Evolutionary conservation across 225 moss, liverwort and hornwort species (phyloP), one percentile per base, ranked within the genome.

Genomic region (Pseudoscleropodium purum): DNA sequence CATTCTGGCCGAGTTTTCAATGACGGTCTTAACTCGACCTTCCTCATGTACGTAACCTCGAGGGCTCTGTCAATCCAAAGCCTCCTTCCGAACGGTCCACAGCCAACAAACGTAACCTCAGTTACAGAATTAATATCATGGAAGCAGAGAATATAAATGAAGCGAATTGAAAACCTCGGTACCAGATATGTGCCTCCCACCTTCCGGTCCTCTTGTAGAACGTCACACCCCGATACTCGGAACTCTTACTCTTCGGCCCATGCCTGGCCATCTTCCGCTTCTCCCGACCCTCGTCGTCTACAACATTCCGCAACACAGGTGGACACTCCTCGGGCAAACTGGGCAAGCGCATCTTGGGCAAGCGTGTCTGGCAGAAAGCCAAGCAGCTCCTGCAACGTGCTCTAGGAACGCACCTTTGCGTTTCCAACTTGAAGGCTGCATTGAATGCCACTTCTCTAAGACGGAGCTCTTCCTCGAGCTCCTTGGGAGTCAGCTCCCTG

Each of bases 101-200:
- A 52, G 51, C 12, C 9, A 77, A 36, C 14, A 52, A 75, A 51
- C 20, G 14, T 54, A 59, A 18, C 27, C 39, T 80, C n/a, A n/a
- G 25, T 19, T 7, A 80, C 30, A 60, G 59, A 30, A 29, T 27
- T 19, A 1, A 18, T 8, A 39, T 18, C 30, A 18, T 41, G 60
- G 41, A 39, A 59, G 39, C 59, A 27, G n/a, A 4, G 36, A 37
- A 37, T 5, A 0, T 9, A 25, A 15, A 24, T 4, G 37, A 54
- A 54, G 36, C 16, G 29, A 61, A 25, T 61, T 26, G 61, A 61
- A 60, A 41, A 41, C 41, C 20, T 41, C 21, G 23, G 33, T 91
- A 95, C 95, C 95, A 95, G 23, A 95, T 91, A 84, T 95, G 95
- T 6, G 95, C 89, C 88, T 95, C 94, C 94, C 95, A 95, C 30